Percentiles rank a stretch among this genome's conserved stretches.
Conservation (phyloP, 331 rosid genomes). For the Quercus tomentella region DNA sequence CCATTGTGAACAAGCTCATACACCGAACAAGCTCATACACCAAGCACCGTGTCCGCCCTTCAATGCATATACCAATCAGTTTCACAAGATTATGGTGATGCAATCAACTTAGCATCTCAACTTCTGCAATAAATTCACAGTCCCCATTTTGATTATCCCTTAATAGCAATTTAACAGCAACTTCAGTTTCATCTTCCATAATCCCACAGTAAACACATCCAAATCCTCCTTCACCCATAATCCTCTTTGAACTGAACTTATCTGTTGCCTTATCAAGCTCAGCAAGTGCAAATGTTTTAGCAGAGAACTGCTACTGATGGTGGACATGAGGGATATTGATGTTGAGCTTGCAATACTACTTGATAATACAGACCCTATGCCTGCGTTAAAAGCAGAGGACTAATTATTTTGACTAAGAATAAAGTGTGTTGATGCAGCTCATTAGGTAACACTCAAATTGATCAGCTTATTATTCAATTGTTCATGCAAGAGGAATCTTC, state of each 20-base stretch:
- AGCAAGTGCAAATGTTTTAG: constrained; percentile 68
- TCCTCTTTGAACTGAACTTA: constrained; percentile 65
- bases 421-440: constrained; percentile 5
- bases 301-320: constrained; percentile 66
- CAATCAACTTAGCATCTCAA: constrained; percentile 85
- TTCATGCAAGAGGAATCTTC: background rate
- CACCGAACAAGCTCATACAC: constrained; percentile 83
- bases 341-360: constrained; percentile 78
- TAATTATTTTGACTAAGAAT: constrained; percentile 19
- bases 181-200: constrained; percentile 82
- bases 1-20: constrained; percentile 89
- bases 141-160: constrained; percentile 70
- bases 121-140: constrained; percentile 77
- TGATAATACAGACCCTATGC: constrained; percentile 57
- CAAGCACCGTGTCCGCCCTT: constrained; percentile 74
- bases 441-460: background rate
- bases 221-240: constrained; percentile 96
- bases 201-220: constrained; percentile 83
- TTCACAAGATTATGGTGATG: constrained; percentile 97
- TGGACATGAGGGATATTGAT: constrained; percentile 64
- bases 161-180: constrained; percentile 77
- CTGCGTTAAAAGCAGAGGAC: constrained; percentile 37
- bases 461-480: background rate
- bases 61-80: constrained; percentile 85
- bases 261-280: constrained; percentile 89